Base-by-base conservation (phyloP, 2,329 filamentous ascomycete species). In the Alternaria gansuensis region DNA sequence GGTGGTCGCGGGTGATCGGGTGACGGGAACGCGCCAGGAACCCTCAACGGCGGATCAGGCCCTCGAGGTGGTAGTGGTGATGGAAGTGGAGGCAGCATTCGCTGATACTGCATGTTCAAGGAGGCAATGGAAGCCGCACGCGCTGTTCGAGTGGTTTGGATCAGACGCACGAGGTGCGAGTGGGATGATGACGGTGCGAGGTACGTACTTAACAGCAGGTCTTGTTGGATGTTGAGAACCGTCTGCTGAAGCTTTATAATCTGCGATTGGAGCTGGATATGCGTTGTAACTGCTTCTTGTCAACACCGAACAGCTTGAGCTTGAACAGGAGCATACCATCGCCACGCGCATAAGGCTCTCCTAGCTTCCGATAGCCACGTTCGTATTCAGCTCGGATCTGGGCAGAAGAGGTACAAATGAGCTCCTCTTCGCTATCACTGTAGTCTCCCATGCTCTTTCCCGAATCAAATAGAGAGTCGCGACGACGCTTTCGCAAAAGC, bases 231-330 rank as follows among this genome's bases (percentile, higher is more conserved):
- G 17, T 53, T 62, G 28, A 76, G 59, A 5, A 75, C 60, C 0
- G 68, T 69, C 52, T 70, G 69, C 51, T 76, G 73, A 9, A 77
- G 56, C 4, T 66, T 55, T 48, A 76, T 75, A 34, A 76, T 73
- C 34, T 77, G 73, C 2, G 69, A 57, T 34, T 76, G 73, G 1
- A 77, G 65, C 36, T 75, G 71, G 28, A 62, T 72, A 36, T 70
- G 73, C 3, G 72, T 62, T 11, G 69, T 66, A 41, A 71, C 72
- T 75, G 28, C 33, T 17, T 11, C 4, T 6, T 37, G 51, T 70
- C 31, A 70, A 56, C 17, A n/a, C 23, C 28, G 17, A 21, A 17
- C 8, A 10, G 1, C 26, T 37, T 23, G 2, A 28, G 34, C 28
- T 23, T n/a, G n/a, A 26, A 40, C 17, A 7, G 33, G 17, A 28